Evolutionary conservation across 2,329 filamentous ascomycete species (phyloP).

Genomic region (Fusarium sp.): DNA sequence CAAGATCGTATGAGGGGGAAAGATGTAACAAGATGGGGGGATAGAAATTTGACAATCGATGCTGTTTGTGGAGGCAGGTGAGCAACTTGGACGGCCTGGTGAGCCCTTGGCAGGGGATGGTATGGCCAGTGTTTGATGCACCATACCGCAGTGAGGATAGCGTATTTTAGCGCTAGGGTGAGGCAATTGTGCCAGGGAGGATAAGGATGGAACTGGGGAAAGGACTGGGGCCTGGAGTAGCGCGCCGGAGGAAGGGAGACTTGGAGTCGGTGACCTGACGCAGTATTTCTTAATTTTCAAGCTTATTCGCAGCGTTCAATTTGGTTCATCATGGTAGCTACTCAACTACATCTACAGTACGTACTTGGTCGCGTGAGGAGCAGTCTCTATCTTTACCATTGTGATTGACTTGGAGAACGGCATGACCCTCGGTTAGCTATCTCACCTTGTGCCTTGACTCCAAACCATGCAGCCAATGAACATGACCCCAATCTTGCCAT

Average conservation of each 20-base stretch:
- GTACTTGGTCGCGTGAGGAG: background rate
- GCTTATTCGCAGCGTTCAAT: background rate
- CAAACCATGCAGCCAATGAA: background rate
- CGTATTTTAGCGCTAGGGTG: background rate
- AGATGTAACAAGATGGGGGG: background rate
- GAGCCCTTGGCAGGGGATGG: background rate
- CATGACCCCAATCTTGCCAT: background rate
- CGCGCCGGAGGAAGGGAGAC: background rate
- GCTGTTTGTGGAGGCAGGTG: background rate
- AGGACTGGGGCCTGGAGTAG: background rate
- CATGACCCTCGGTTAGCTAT: background rate
- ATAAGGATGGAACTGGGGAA: background rate
- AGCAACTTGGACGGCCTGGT: background rate
- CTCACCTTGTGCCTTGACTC: background rate
- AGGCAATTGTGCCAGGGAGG: background rate
- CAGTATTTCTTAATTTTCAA: background rate
- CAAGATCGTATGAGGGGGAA: background rate
- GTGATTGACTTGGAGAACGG: background rate
- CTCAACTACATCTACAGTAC: background rate
- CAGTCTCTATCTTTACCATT: background rate
- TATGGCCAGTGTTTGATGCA: background rate
- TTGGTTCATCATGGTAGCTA: background rate
- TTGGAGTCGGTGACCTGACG: background rate
- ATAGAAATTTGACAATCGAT: background rate
- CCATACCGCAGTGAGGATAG: background rate